Evolutionary conservation across 495 filamentous ascomycete genomes (phyloP), one percentile per base, ranked within the genome.

Genomic region (Cercophora sp.): DNA sequence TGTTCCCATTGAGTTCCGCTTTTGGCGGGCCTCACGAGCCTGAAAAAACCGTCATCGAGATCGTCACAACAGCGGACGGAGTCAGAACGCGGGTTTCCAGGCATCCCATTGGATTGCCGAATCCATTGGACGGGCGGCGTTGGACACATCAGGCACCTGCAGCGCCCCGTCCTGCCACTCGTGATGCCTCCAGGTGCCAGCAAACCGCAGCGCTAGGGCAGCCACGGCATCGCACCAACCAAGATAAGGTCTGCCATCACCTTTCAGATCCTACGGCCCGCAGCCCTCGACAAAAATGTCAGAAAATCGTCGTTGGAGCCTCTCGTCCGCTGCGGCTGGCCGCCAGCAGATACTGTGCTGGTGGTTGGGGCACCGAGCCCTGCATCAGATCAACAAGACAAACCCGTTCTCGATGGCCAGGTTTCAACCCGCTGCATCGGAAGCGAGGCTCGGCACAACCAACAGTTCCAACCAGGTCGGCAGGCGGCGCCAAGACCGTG

Each of bases 401-500:
- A 5, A 11, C 5, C 4, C 19, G n/a, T 27, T 8, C 18, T 9
- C 18, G 41, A 19, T 44, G 41, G 41, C 8, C 41, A 13, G 22
- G 10, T 27, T 43, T 22, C 41, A 43, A 43, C 13, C 41, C 41
- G 22, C 20, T 49, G 46, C 32, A 49, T 49, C 20, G 46, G 46
- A 49, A 49, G 46, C 46, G 46, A 49, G 18, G 20, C 46, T 37
- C 22, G 47, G 34, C 47, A 18, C 22, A 35, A 10, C 5, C 2
- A 26, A 19, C 16, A 15, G 10, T n/a, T 22, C 46, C 46, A 49
- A 49, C 31, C 47, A 49, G 32, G 31, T 25, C 39, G 16, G 46
- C 24, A 5, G 18, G 11, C 8, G 9, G 20, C 29, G 29, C 32
- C 47, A 39, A 49, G n/a, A 26, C 6, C 18, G n/a, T 2, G 22